These are phyloP conservation scores for Pseudogymnoascus sp. DNA, from an alignment of 2,329 filamentous ascomycete genomes.

Conservation along the genomic window DNA sequence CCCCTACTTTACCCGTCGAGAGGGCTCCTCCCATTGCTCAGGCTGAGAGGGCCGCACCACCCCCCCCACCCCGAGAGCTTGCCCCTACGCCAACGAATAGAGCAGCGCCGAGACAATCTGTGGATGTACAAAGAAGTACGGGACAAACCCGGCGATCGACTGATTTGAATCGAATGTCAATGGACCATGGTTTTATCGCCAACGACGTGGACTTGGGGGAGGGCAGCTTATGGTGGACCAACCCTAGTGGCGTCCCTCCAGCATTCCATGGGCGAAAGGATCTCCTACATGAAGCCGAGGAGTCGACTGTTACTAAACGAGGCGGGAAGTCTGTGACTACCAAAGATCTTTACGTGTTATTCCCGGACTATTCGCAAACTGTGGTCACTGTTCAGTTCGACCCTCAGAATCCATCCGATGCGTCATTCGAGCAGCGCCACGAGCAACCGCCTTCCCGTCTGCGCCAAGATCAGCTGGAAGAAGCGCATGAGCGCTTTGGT, in stretches of 20 bases:
- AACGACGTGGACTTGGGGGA: slow-evolving; percentile 75
- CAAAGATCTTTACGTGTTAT: slow-evolving; percentile 81
- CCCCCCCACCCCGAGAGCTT: slow-evolving; percentile 31
- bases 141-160: slow-evolving; percentile 46
- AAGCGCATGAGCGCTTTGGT: slow-evolving; percentile 75
- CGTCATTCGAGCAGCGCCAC: slow-evolving; percentile 75
- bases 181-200: slow-evolving; percentile 78
- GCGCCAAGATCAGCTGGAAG: slow-evolving; percentile 89
- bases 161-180: slow-evolving; percentile 67
- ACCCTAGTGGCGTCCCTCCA: slow-evolving; percentile 71
- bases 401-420: slow-evolving; percentile 63
- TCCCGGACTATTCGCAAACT: slow-evolving; percentile 94
- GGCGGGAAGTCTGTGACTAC: slow-evolving; percentile 65
- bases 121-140: slow-evolving; percentile 53
- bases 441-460: slow-evolving; percentile 73
- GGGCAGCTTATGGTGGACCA: slow-evolving; percentile 79
- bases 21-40: neutral
- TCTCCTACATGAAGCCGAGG: slow-evolving; percentile 74
- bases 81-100: slow-evolving; percentile 23
- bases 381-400: slow-evolving; percentile 77
- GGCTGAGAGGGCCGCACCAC: slow-evolving; percentile 17
- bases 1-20: slow-evolving; percentile 26
- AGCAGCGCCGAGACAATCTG: slow-evolving; percentile 47
- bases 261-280: slow-evolving; percentile 77
- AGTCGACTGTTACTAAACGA: slow-evolving; percentile 61